Percentiles rank a stretch among this genome's conserved stretches.
phyloP scores from a whole-genome alignment of 495 filamentous ascomycete genomes.

The Platismatia glauca region DNA sequence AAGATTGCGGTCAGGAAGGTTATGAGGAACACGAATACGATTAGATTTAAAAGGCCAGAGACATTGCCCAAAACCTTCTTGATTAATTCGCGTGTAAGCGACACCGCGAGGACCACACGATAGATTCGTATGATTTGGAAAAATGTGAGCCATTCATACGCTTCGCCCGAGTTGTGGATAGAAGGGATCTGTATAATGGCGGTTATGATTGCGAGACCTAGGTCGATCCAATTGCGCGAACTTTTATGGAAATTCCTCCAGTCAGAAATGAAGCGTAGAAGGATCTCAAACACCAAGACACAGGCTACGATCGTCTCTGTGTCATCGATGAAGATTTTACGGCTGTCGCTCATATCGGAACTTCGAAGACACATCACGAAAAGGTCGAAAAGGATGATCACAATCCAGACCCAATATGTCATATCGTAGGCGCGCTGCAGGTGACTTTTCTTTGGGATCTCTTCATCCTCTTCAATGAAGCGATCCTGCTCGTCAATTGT shows the following conservation, averaged over 20 bases:
- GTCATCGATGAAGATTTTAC: slow-evolving; percentile 42
- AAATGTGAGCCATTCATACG: slow-evolving; percentile 82
- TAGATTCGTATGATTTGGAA: slow-evolving; percentile 94
- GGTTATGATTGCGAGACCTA: slow-evolving; percentile 69
- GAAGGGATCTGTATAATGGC: slow-evolving; percentile 77
- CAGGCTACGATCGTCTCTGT: slow-evolving; percentile 73
- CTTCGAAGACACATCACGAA: slow-evolving; percentile 67
- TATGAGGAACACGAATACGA: slow-evolving; percentile 91
- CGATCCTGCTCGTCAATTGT: slow-evolving; percentile 54
- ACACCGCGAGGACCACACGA: slow-evolving; percentile 80
- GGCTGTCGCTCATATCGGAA: slow-evolving; percentile 54
- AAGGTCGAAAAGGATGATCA: slow-evolving; percentile 68
- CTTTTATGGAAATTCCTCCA: slow-evolving; percentile 70
- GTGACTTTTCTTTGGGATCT: slow-evolving; percentile 39
- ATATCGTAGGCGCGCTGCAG: slow-evolving; percentile 64
- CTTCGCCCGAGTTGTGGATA: slow-evolving; percentile 64
- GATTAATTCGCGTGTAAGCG: slow-evolving; percentile 78
- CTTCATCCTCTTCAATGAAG: slow-evolving; percentile 34
- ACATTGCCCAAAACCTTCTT: slow-evolving; percentile 80
- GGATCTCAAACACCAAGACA: slow-evolving; percentile 73
- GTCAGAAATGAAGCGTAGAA: slow-evolving; percentile 65
- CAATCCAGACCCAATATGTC: slow-evolving; percentile 69
- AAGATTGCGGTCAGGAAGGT: slow-evolving; percentile 92
- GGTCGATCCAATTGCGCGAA: slow-evolving; percentile 68
- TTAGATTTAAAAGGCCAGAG: slow-evolving; percentile 86